Evolutionary conservation across 345 rosid genomes (phyloP), one percentile per base, ranked within the genome.

Genomic region (Lepidium africanum): DNA sequence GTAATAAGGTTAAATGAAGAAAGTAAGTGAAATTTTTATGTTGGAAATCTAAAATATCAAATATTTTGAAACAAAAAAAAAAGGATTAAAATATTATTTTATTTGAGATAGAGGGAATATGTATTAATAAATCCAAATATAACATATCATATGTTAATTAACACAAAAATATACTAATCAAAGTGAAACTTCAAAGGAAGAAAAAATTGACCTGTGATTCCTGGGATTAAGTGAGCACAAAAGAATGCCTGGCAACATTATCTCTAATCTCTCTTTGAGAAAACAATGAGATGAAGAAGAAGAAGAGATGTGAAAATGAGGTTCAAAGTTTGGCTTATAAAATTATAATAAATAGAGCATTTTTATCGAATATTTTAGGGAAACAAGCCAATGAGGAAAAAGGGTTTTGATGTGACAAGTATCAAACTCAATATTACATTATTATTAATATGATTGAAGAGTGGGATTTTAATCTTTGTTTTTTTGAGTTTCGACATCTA

Each of bases 191-290:
- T 39, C 17, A 56, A 25, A 10, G 27, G 17, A 19, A 19, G 12
- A 8, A 32, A 13, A 25, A 45, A 4, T 0, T 70, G 67, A 87
- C 89, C 87, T 83, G 55, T 82, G 70, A 37, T 37, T 61, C 69
- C 69, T 69, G 45, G 82, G 78, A 48, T 81, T 77, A 67, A 77
- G 57, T 56, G 93, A 85, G 51, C 93, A 83, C 16, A 82, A 77
- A 5, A 87, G 78, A 63, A 80, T 76, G 23, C 82, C 64, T 60
- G 86, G 77, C 55, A 86, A 72, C 92, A 87, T 87, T 9, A 25
- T 78, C 19, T 65, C 13, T 16, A n/a, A 0, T 8, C 16, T 15
- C 48, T 14, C 57, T 63, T 30, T 55, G 8, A 3, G 45, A 16
- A 45, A 25, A 45, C 47, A 56, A 45, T 21, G 35, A 50, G 38